phyloP scores from a whole-genome alignment of 257 asterid genomes.

The Plectranthus barbatus region DNA sequence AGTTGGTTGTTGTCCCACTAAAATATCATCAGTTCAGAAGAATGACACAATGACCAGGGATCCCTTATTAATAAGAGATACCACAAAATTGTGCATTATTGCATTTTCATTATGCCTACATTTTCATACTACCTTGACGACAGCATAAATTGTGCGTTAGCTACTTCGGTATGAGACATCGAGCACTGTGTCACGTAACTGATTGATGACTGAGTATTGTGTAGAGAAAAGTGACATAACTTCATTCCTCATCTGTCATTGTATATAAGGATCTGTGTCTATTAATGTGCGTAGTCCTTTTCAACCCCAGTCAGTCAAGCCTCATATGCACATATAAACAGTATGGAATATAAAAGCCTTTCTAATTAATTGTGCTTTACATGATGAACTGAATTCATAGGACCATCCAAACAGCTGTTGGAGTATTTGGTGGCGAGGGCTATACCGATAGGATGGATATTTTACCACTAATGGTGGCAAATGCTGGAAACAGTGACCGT shows the following conservation, averaged over 20 bases:
- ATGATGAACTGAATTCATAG: conserved; percentile 30
- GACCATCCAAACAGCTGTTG: conserved; percentile 91
- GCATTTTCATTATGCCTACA: not conserved
- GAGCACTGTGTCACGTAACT: too few species aligned
- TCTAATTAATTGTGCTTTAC: not conserved
- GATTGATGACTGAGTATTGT: too few species aligned
- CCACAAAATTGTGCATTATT: conserved; percentile 2
- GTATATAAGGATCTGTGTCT: too few species aligned
- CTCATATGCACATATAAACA: not conserved
- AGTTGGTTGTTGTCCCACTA: not conserved
- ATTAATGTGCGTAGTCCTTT: not conserved
- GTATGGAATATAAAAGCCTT: not conserved
- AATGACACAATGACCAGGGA: not conserved
- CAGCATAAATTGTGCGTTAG: not conserved
- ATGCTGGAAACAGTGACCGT: conserved; percentile 70
- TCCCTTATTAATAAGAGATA: not conserved
- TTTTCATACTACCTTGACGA: not conserved
- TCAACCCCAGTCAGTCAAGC: not conserved
- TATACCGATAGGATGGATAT: conserved; percentile 52
- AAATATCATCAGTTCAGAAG: not conserved
- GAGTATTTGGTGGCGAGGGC: conserved; percentile 86
- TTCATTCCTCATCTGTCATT: too few species aligned
- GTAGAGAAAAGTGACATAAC: too few species aligned
- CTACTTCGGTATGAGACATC: not conserved
- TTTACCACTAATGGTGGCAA: conserved; percentile 79